phyloP scores from a whole-genome alignment of 1,139 yeast species.

The Sugiyamaella pinicola region DNA sequence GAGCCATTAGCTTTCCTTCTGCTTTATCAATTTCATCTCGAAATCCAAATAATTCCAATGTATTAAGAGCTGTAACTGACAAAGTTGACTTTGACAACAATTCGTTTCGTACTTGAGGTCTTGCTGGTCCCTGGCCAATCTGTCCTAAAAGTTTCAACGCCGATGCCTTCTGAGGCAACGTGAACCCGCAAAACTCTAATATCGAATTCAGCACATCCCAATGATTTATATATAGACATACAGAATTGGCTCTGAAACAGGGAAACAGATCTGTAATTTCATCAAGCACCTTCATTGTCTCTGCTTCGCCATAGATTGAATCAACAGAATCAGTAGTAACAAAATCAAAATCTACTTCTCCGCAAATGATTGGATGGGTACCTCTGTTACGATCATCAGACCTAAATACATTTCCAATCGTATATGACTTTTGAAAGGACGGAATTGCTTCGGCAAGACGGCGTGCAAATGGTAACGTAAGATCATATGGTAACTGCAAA shows the following conservation, averaged over 20 bases:
- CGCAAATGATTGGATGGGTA: conserved; percentile 75
- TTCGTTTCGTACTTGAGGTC: conserved; percentile 64
- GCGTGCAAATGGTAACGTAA: conserved; percentile 87
- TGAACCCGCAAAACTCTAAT: conserved; percentile 75
- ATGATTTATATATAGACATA: conserved; percentile 72
- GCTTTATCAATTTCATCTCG: conserved; percentile 67
- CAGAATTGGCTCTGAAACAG: conserved; percentile 58
- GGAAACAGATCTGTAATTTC: conserved; percentile 69
- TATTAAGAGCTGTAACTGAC: conserved; percentile 79
- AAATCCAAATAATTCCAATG: conserved; percentile 78
- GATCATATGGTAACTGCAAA: conserved; percentile 82
- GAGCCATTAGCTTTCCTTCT: conserved; percentile 58
- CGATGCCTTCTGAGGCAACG: conserved; percentile 65
- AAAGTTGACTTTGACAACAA: conserved; percentile 72
- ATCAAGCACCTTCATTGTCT: conserved; percentile 76
- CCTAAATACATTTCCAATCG: conserved; percentile 82
- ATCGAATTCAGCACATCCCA: conserved; percentile 74
- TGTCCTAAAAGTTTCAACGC: conserved; percentile 75
- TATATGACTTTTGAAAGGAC: conserved; percentile 57
- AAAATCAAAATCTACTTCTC: conserved; percentile 86
- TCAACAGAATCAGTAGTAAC: conserved; percentile 48
- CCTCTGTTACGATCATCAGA: conserved; percentile 57
- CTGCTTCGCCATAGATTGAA: conserved; percentile 73
- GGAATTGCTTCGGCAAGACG: conserved; percentile 65
- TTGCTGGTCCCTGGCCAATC: conserved; percentile 67